Evolutionary conservation across 1,139 yeast species (phyloP).

Genomic region (Zhuliangozyma blackwelliae): DNA sequence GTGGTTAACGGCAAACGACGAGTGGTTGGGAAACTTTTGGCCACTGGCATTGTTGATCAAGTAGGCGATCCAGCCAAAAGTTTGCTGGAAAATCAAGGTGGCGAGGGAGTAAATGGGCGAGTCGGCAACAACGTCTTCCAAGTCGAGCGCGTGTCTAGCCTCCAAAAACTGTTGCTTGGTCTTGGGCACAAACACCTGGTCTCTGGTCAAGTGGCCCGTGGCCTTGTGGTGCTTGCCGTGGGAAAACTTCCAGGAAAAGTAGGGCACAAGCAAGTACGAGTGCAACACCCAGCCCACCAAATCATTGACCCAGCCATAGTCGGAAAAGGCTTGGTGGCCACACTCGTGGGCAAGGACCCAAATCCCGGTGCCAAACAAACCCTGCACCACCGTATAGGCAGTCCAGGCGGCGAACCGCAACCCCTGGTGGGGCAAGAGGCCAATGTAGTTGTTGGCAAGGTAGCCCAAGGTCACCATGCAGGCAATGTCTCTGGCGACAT

Average conservation of each 20-base stretch:
- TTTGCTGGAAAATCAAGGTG: slow-evolving; percentile 46
- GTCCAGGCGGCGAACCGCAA: slow-evolving; percentile 58
- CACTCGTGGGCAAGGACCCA: slow-evolving; percentile 68
- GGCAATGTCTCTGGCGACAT: slow-evolving; percentile 55
- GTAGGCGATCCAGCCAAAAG: slow-evolving; percentile 51
- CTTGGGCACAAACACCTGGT: slow-evolving; percentile 58
- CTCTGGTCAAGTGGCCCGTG: slow-evolving; percentile 57
- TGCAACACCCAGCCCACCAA: slow-evolving; percentile 58
- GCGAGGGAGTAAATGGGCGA: slow-evolving; percentile 49
- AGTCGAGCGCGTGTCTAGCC: slow-evolving; percentile 20
- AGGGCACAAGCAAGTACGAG: slow-evolving; percentile 55
- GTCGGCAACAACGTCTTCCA: slow-evolving; percentile 50
- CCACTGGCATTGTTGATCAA: slow-evolving; percentile 52
- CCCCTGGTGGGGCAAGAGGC: slow-evolving; percentile 38
- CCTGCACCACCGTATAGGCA: slow-evolving; percentile 39
- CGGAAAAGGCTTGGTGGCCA: slow-evolving; percentile 62
- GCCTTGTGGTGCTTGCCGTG: slow-evolving; percentile 65
- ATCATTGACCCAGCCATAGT: slow-evolving; percentile 53
- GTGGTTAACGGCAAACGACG: slow-evolving; percentile 35
- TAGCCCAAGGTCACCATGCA: slow-evolving; percentile 40
- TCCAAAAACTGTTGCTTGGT: slow-evolving; percentile 44
- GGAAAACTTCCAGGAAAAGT: slow-evolving; percentile 58
- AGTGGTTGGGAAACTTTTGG: slow-evolving; percentile 38
- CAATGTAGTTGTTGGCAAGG: slow-evolving; percentile 48
- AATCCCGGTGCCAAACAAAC: slow-evolving; percentile 49